A percentile compares a stretch with the other conserved stretches of the same genome.
Conservation (phyloP, 202 grass and related monocot genomes). For the Setaria italica region DNA sequence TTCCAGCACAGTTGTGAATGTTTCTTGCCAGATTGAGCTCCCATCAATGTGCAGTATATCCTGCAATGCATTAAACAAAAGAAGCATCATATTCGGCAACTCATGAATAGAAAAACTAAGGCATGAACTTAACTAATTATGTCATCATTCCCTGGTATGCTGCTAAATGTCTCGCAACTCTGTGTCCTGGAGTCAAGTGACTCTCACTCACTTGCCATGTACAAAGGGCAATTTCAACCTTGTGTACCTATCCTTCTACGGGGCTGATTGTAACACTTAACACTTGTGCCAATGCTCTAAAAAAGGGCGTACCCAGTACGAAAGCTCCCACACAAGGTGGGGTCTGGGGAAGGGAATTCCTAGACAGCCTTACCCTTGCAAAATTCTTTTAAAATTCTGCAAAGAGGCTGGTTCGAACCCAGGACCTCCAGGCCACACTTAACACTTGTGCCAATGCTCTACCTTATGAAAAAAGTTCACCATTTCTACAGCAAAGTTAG, state of each 20-base stretch:
- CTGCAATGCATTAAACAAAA: slow-evolving; percentile 48
- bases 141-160: not conserved
- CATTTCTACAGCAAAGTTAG: not conserved
- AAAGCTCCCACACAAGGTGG: no score
- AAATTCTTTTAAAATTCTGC: no score
- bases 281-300: not conserved
- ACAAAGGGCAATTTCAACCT: no score
- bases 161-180: not conserved
- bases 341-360: no score
- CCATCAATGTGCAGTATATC: slow-evolving; percentile 68
- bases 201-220: no score
- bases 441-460: not conserved
- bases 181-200: no score
- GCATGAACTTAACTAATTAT: not conserved
- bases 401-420: no score
- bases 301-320: no score
- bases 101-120: slow-evolving; percentile 17
- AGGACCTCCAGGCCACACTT: not conserved
- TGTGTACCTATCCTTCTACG: not conserved
- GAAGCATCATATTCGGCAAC: slow-evolving; percentile 1
- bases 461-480: not conserved
- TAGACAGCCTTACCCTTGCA: no score
- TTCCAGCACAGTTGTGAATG: slow-evolving; percentile 55
- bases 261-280: not conserved
- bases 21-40: slow-evolving; percentile 66